A percentile compares a stretch with the other conserved stretches of the same genome.
Evolutionary conservation across 2,329 filamentous ascomycete genomes (phyloP).

Genomic region (Microcyclospora tardicrescens): DNA sequence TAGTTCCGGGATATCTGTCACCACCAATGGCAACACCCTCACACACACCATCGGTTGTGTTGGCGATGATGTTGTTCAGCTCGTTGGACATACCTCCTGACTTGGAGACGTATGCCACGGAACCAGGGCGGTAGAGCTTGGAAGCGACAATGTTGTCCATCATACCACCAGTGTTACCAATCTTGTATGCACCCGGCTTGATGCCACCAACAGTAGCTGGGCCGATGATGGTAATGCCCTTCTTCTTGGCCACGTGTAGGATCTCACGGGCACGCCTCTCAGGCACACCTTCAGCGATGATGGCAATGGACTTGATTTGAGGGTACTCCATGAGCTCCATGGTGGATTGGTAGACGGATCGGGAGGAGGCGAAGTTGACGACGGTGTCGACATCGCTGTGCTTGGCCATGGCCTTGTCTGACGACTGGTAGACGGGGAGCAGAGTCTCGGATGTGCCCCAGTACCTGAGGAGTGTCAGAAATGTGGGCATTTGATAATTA

Average conservation of each 20-base stretch:
- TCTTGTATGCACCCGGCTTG: constrained; percentile 99
- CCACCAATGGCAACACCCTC: constrained; percentile 99
- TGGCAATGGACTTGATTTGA: constrained; percentile 97
- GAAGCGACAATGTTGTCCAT: constrained; percentile 99
- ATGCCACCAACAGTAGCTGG: constrained; percentile 97
- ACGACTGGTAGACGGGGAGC: constrained; percentile 92
- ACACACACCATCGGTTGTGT: constrained; percentile 94
- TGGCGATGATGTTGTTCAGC: constrained; percentile 97
- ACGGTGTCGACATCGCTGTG: constrained; percentile 94
- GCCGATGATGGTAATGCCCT: constrained; percentile 97
- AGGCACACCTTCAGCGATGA: constrained; percentile 97
- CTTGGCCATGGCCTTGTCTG: constrained; percentile 86
- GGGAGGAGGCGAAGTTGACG: constrained; percentile 98
- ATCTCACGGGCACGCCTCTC: constrained; percentile 99
- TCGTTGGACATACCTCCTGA: constrained; percentile 99
- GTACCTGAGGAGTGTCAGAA: constrained; percentile 45
- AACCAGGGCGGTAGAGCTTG: constrained; percentile 99
- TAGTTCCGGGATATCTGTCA: constrained; percentile 97
- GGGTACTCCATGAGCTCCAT: constrained; percentile 97
- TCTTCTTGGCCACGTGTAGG: constrained; percentile 89
- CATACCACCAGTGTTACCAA: constrained; percentile 99
- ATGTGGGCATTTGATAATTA: constrained; percentile 3
- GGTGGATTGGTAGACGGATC: constrained; percentile 95
- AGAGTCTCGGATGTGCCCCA: constrained; percentile 99
- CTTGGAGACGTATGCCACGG: constrained; percentile 98